A percentile compares a stretch with the other conserved stretches of the same genome.
Evolutionary conservation across 495 filamentous ascomycete genomes (phyloP).

Genomic region (Parathielavia hyrcaniae): DNA sequence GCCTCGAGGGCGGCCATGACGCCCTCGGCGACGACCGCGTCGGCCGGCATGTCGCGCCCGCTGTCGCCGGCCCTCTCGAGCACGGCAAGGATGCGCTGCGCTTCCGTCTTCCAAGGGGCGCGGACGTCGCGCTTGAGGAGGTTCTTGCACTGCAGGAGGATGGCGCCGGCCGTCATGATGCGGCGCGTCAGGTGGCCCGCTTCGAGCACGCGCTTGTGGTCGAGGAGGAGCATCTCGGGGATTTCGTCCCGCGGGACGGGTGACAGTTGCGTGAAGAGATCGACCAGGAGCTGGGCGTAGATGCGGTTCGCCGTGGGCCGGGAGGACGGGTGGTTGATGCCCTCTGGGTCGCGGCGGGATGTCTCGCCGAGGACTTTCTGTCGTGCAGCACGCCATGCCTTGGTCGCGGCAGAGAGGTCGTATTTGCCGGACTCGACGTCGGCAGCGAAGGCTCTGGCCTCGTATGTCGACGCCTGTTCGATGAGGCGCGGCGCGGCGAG

Average conservation of each 20-base stretch:
- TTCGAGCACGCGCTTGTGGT: slow-evolving; percentile 60
- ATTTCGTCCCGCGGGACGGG: slow-evolving; percentile 52
- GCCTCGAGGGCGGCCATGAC: slow-evolving; percentile 74
- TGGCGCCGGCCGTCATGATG: slow-evolving; percentile 70
- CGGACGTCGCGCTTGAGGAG: slow-evolving; percentile 88
- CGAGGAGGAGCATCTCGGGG: slow-evolving; percentile 83
- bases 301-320: slow-evolving; percentile 61
- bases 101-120: slow-evolving; percentile 81
- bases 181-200: slow-evolving; percentile 64
- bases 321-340: slow-evolving; percentile 48
- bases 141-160: slow-evolving; percentile 89
- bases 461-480: slow-evolving; percentile 73
- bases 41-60: slow-evolving; percentile 46
- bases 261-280: slow-evolving; percentile 46
- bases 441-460: slow-evolving; percentile 67
- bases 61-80: slow-evolving; percentile 40
- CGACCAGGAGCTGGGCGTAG: slow-evolving; percentile 69
- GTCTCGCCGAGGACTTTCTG: slow-evolving; percentile 65
- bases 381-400: slow-evolving; percentile 67
- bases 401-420: slow-evolving; percentile 57
- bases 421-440: slow-evolving; percentile 54
- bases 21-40: slow-evolving; percentile 51
- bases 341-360: slow-evolving; percentile 64
- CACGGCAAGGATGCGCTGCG: slow-evolving; percentile 61
- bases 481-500: slow-evolving; percentile 74